These are phyloP conservation scores for Podaxis sp. DNA, from an alignment of 768 basidiomycete species.

Conservation along the genomic window DNA sequence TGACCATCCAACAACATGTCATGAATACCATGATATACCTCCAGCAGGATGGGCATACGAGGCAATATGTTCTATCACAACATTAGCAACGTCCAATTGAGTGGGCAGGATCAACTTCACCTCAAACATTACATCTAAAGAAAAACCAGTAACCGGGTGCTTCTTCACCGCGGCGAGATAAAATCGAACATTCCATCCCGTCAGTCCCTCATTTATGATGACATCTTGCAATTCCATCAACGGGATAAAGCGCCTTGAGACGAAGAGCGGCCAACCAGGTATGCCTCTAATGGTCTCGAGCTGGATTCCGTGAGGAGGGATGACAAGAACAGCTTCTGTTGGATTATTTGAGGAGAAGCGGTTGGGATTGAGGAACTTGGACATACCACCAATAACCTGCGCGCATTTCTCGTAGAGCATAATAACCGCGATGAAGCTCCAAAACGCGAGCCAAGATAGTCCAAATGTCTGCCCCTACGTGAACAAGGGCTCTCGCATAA, in stretches of 20 bases:
- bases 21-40: constrained; percentile 63
- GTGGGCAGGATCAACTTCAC: constrained; percentile 33
- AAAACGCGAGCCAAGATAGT: neutral
- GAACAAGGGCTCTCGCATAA: neutral
- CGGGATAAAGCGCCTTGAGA: constrained; percentile 59
- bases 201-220: constrained; percentile 72
- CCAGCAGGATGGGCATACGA: constrained; percentile 54
- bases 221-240: constrained; percentile 52
- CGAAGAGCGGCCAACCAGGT: constrained; percentile 33
- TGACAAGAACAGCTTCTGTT: constrained; percentile 66
- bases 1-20: constrained; percentile 28
- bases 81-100: neutral
- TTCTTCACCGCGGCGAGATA: constrained; percentile 54
- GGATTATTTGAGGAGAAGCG: neutral
- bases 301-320: constrained; percentile 71
- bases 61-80: constrained; percentile 59
- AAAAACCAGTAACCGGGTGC: constrained; percentile 25
- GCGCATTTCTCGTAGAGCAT: constrained; percentile 4
- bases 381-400: constrained; percentile 19
- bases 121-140: constrained; percentile 57
- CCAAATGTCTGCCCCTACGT: constrained; percentile 1
- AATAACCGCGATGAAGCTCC: neutral
- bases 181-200: constrained; percentile 69
- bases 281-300: constrained; percentile 69
- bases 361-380: neutral